Percentiles rank a stretch among this genome's conserved stretches.
Conservation (phyloP, 352 stramenopile species). For the Pythium dissimile region DNA sequence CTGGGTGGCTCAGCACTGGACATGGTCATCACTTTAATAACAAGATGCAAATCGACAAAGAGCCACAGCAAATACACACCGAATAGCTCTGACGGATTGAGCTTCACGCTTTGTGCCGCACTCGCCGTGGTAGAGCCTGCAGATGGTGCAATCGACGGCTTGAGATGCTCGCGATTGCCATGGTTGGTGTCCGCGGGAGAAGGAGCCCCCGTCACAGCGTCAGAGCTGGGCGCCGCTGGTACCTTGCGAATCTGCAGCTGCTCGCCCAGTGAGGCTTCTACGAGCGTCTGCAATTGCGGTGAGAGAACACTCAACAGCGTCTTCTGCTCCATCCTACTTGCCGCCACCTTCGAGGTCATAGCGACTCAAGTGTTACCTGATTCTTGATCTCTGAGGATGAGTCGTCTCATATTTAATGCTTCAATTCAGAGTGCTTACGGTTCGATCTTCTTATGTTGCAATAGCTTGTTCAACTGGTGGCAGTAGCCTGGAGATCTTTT, state of each 20-base stretch:
- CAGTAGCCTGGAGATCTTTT: slow-evolving; percentile 21
- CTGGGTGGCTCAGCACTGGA: slow-evolving; percentile 40
- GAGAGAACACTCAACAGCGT: slow-evolving; percentile 55
- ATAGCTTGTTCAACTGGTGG: slow-evolving; percentile 19
- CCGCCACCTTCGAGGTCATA: background rate
- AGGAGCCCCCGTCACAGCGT: background rate
- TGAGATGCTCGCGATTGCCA: background rate
- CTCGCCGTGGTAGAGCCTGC: background rate
- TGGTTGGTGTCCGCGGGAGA: background rate
- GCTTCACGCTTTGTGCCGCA: slow-evolving; percentile 2
- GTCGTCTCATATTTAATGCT: no score
- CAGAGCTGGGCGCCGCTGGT: background rate
- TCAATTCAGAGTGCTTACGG: no score
- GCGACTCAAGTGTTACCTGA: background rate
- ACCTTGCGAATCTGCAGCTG: slow-evolving; percentile 26
- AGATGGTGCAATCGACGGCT: background rate
- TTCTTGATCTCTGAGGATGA: background rate
- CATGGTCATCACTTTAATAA: background rate
- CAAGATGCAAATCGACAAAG: no score
- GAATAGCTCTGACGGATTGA: slow-evolving; percentile 66
- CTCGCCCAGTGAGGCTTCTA: slow-evolving; percentile 55
- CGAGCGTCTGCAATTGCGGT: slow-evolving; percentile 57
- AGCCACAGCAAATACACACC: slow-evolving; percentile 24
- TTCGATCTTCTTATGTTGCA: slow-evolving; percentile 17
- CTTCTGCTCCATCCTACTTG: slow-evolving; percentile 14